These are phyloP conservation scores for Candida peoriensis DNA, from an alignment of 805 yeast genomes.

Conservation along the genomic window DNA sequence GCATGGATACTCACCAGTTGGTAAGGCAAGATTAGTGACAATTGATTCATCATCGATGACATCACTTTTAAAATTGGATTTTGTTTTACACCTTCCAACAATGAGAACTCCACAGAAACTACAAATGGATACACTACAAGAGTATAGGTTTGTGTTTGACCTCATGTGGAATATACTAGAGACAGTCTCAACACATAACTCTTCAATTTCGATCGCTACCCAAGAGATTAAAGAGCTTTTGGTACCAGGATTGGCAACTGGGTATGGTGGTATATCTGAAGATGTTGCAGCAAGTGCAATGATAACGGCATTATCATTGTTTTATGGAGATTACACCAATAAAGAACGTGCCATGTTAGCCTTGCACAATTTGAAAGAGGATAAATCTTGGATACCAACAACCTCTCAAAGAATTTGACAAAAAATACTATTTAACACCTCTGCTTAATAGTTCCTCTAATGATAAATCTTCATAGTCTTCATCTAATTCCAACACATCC, in stretches of 20 bases:
- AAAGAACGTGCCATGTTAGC: too few relatives aligned
- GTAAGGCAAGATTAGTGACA: not conserved
- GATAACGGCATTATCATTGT: too few relatives aligned
- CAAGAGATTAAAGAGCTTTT: too few relatives aligned
- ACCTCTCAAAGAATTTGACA: too few relatives aligned
- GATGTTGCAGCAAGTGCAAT: not conserved
- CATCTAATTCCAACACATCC: slow-evolving; percentile 10
- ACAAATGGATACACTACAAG: not conserved
- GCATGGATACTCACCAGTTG: not conserved
- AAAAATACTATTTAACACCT: too few relatives aligned
- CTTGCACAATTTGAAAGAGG: too few relatives aligned
- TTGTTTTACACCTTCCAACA: not conserved
- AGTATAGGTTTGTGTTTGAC: not conserved
- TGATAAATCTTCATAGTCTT: slow-evolving; percentile 11
- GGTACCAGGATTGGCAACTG: not conserved
- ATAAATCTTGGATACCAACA: too few relatives aligned
- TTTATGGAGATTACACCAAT: too few relatives aligned
- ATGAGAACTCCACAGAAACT: not conserved
- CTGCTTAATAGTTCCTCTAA: slow-evolving; percentile 11
- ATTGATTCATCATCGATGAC: not conserved
- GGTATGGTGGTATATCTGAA: not conserved
- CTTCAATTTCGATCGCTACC: not conserved
- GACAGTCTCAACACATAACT: not conserved
- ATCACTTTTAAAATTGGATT: not conserved
- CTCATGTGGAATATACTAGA: not conserved